A percentile compares a stretch with the other conserved stretches of the same genome.
phyloP scores from a whole-genome alignment of 2,329 filamentous ascomycete genomes.

The Rhinocladiella similis region DNA sequence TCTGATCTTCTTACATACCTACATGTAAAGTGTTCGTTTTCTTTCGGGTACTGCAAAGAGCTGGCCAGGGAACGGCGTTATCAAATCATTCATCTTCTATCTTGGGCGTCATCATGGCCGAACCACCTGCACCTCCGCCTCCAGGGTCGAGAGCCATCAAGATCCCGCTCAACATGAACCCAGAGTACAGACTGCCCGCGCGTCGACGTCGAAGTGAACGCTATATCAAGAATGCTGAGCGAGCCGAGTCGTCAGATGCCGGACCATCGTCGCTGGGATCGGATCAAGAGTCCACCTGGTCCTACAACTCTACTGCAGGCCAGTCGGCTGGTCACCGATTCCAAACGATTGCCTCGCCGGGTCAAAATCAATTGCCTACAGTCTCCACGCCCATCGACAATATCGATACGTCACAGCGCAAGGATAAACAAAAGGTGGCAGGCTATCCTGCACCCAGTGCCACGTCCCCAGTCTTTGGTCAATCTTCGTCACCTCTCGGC shows the following conservation, averaged over 20 bases:
- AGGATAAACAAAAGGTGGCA: slow-evolving; percentile 26
- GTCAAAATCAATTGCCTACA: slow-evolving; percentile 6
- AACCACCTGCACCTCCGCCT: slow-evolving; percentile 13
- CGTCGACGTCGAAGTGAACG: slow-evolving; percentile 24
- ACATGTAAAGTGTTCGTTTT: slow-evolving; percentile 5
- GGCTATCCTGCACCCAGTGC: slow-evolving; percentile 18
- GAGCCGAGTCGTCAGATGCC: slow-evolving; percentile 22
- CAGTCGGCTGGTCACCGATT: slow-evolving; percentile 2
- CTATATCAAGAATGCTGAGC: slow-evolving; percentile 16
- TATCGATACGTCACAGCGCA: slow-evolving; percentile 16
- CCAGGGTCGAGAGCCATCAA: slow-evolving; percentile 30
- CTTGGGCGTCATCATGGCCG: slow-evolving; percentile 14
- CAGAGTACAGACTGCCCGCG: slow-evolving; percentile 12
- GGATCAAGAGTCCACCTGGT: slow-evolving; percentile 21
- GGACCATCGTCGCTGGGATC: slow-evolving; percentile 27
- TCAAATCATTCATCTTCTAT: slow-evolving; percentile 4
- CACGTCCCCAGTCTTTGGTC: slow-evolving; percentile 17
- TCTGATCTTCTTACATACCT: background rate
- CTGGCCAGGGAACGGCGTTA: slow-evolving; percentile 4
- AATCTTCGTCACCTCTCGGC: slow-evolving; percentile 26
- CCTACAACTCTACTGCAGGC: slow-evolving; percentile 17
- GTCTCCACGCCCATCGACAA: slow-evolving; percentile 2
- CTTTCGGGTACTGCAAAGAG: slow-evolving; percentile 4
- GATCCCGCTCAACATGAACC: slow-evolving; percentile 24
- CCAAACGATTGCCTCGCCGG: slow-evolving; percentile 17